Evolutionary conservation across 768 basidiomycete genomes (phyloP).

Genomic region (Russula sp.): DNA sequence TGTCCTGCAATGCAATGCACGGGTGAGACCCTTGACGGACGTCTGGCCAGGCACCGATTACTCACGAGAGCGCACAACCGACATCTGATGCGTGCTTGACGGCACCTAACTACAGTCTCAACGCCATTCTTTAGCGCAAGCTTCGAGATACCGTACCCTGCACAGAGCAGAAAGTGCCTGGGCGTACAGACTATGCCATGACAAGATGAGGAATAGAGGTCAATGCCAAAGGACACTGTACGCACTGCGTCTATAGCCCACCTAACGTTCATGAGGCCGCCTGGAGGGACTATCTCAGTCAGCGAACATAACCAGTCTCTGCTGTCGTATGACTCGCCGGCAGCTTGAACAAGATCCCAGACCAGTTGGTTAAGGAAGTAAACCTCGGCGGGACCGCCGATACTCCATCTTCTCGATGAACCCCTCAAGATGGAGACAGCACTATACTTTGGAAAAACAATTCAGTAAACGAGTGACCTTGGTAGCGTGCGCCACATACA

Average conservation of each 20-base stretch:
- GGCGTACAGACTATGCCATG: not conserved
- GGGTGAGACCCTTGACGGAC: not conserved
- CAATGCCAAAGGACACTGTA: not conserved
- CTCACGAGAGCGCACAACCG: not conserved
- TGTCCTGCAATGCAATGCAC: not conserved
- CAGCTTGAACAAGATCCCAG: constrained; percentile 27
- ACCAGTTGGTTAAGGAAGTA: constrained; percentile 27
- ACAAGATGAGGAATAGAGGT: not conserved
- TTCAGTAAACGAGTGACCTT: not conserved
- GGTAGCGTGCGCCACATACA: not conserved
- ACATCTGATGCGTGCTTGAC: not conserved
- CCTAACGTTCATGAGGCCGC: not conserved
- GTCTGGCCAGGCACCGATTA: not conserved
- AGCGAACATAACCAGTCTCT: not conserved
- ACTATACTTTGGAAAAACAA: not conserved
- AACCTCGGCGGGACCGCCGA: constrained; percentile 36
- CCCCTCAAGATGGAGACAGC: not conserved
- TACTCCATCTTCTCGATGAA: not conserved
- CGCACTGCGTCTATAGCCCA: not conserved
- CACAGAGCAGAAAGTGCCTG: not conserved
- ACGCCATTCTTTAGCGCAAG: too few relatives aligned
- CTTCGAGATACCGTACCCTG: not conserved
- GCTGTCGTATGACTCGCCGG: constrained; percentile 10
- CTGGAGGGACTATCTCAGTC: not conserved
- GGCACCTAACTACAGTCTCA: not conserved